These are phyloP conservation scores for Hordeum marinum DNA, from an alignment of 176 grass and related monocot genomes.

Conservation along the genomic window DNA sequence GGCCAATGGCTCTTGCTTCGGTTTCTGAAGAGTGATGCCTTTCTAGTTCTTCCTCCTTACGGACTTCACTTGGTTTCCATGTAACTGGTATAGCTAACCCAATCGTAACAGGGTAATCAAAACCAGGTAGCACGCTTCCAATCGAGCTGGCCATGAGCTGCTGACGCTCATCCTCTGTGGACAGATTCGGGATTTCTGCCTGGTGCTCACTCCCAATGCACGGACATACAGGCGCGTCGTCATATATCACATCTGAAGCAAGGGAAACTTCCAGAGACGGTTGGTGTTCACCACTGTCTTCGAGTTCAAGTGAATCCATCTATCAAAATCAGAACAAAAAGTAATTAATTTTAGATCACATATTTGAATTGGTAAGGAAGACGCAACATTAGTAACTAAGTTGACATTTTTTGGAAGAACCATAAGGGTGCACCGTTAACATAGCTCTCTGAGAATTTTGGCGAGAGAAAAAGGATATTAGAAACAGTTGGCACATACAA, in stretches of 20 bases:
- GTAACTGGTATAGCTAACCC: conserved; percentile 58
- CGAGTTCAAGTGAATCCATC: conserved; percentile 35
- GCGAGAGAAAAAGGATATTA: neutral
- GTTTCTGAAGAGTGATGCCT: conserved; percentile 19
- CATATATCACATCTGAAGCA: conserved; percentile 40
- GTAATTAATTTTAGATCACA: neutral
- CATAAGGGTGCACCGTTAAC: neutral
- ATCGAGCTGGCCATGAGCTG: conserved; percentile 15
- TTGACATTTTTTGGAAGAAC: conserved; percentile 11
- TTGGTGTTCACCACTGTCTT: conserved; percentile 30
- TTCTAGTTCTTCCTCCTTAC: conserved; percentile 21
- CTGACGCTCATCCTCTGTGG: conserved; percentile 27
- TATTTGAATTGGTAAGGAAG: conserved; percentile 1
- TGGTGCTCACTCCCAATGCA: conserved; percentile 75
- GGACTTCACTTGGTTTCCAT: conserved; percentile 30
- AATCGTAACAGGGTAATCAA: conserved; percentile 37
- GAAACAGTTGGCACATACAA: neutral
- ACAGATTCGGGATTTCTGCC: conserved; percentile 61
- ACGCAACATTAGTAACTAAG: conserved; percentile 17
- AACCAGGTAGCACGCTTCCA: conserved; percentile 5
- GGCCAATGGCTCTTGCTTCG: neutral
- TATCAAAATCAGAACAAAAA: conserved; percentile 17
- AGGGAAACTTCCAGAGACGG: conserved; percentile 37
- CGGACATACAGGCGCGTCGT: conserved; percentile 50
- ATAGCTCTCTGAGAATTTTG: neutral